Percentiles rank a stretch among this genome's conserved stretches.
Evolutionary conservation across 2,329 filamentous ascomycete species (phyloP).

Genomic region (Penicillium sp.): DNA sequence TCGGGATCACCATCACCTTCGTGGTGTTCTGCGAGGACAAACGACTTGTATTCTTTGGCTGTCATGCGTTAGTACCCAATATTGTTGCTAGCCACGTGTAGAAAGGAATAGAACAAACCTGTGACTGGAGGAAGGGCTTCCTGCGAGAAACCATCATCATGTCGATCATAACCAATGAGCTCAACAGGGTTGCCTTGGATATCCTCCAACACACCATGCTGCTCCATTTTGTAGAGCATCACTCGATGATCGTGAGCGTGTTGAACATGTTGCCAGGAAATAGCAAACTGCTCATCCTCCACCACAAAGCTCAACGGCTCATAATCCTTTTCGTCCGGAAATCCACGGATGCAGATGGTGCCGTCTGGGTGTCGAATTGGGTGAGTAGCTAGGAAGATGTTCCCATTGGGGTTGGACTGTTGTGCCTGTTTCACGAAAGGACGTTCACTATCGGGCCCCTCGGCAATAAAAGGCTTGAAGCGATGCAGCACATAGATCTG

Average conservation of each 20-base stretch:
- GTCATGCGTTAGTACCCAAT: background rate
- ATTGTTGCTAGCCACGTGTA: background rate
- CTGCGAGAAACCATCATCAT: background rate
- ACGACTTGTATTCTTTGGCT: slow-evolving; percentile 23
- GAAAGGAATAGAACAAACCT: slow-evolving; percentile 18
- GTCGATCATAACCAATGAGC: background rate
- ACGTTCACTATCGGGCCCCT: slow-evolving; percentile 22
- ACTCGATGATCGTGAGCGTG: slow-evolving; percentile 27
- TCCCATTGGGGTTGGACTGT: slow-evolving; percentile 20
- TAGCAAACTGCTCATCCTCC: slow-evolving; percentile 30
- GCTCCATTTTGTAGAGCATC: slow-evolving; percentile 27
- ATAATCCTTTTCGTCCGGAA: slow-evolving; percentile 30
- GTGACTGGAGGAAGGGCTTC: slow-evolving; percentile 4
- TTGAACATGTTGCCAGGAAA: slow-evolving; percentile 37
- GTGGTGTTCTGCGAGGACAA: slow-evolving; percentile 17
- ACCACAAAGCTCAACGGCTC: slow-evolving; percentile 33
- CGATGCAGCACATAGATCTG: slow-evolving; percentile 36
- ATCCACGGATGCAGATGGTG: slow-evolving; percentile 26
- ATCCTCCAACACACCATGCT: background rate
- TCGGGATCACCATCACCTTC: slow-evolving; percentile 2
- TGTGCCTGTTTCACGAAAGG: slow-evolving; percentile 37
- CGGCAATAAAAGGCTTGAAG: slow-evolving; percentile 26
- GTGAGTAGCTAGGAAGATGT: slow-evolving; percentile 29
- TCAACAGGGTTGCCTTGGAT: no score
- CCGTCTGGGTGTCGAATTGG: slow-evolving; percentile 19